These are phyloP conservation scores for Teratosphaeria viscida DNA, from an alignment of 2,329 filamentous ascomycete species.

Conservation along the genomic window DNA sequence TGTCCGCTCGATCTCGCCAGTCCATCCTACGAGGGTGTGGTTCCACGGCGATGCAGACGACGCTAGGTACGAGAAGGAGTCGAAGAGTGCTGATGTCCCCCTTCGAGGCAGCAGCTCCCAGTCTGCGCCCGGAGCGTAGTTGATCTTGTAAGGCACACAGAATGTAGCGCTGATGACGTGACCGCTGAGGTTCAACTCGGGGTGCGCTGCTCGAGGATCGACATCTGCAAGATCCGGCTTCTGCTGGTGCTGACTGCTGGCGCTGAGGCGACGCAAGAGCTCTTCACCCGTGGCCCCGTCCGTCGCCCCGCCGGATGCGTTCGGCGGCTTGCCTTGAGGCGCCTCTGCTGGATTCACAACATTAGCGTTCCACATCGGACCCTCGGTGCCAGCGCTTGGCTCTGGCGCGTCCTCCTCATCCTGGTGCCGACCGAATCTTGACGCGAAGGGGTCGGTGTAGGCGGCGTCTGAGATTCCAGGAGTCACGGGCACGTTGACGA, in stretches of 20 bases:
- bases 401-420: not conserved
- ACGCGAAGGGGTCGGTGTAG: slow-evolving; percentile 8
- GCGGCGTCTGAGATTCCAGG: slow-evolving; percentile 13
- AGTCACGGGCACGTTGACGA: slow-evolving; percentile 14
- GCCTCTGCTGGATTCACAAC: not conserved
- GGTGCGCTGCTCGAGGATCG: slow-evolving; percentile 46
- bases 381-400: not conserved
- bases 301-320: slow-evolving; percentile 32
- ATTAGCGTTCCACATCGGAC: slow-evolving; percentile 4
- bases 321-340: slow-evolving; percentile 13
- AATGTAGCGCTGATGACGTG: slow-evolving; percentile 55
- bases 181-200: slow-evolving; percentile 48
- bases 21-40: slow-evolving; percentile 90
- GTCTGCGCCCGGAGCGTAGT: slow-evolving; percentile 41
- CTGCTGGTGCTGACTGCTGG: slow-evolving; percentile 27
- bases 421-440: not conserved
- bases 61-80: slow-evolving; percentile 79
- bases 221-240: slow-evolving; percentile 35
- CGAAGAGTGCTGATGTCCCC: slow-evolving; percentile 84
- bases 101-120: slow-evolving; percentile 66
- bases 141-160: slow-evolving; percentile 51
- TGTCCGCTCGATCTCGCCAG: slow-evolving; percentile 54
- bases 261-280: slow-evolving; percentile 43
- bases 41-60: slow-evolving; percentile 80
- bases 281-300: slow-evolving; percentile 40